Evolutionary conservation across 2,329 filamentous ascomycete genomes (phyloP).

Genomic region (Fusarium siculi): DNA sequence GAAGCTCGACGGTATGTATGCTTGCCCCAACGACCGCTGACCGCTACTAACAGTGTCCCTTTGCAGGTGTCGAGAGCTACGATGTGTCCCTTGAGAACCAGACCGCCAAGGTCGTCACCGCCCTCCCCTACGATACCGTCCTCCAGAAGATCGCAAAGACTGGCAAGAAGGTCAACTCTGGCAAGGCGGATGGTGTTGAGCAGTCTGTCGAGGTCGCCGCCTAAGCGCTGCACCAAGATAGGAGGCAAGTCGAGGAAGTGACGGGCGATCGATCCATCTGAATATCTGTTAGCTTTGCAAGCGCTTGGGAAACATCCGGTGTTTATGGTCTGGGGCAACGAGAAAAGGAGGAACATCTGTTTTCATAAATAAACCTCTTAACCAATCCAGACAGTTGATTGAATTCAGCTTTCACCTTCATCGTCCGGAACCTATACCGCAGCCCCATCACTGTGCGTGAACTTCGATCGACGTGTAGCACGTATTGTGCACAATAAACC

Average conservation of each 20-base stretch:
- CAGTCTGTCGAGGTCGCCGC: conserved; percentile 60
- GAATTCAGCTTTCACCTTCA: background rate
- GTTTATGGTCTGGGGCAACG: conserved; percentile 28
- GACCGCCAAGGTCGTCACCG: conserved; percentile 79
- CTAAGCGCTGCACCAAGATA: conserved; percentile 17
- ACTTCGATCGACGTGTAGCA: background rate
- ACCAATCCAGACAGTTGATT: conserved; percentile 15
- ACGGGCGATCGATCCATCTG: conserved; percentile 15
- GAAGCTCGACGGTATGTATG: conserved; percentile 82
- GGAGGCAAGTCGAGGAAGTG: background rate
- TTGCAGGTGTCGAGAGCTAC: conserved; percentile 83
- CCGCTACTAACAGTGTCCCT: conserved; percentile 17
- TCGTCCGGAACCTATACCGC: background rate
- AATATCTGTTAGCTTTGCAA: conserved; percentile 35
- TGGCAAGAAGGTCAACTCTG: conserved; percentile 88
- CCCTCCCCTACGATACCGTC: conserved; percentile 81
- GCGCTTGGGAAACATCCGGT: conserved; percentile 31
- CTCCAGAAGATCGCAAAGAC: conserved; percentile 93
- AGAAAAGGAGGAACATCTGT: conserved; percentile 28
- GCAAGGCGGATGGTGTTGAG: conserved; percentile 73
- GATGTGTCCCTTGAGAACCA: conserved; percentile 89
- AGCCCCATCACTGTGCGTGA: background rate
- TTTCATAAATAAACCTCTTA: conserved; percentile 24
- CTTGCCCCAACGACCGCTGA: background rate
- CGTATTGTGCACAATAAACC: background rate